A percentile compares a stretch with the other conserved stretches of the same genome.
phyloP scores from a whole-genome alignment of 306 rosid species.

The Prunus persica region Prunus_persica_NCBIv2 NC_034015.1:19209501-19210000 shows the following conservation, averaged over 20 bases:
- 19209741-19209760: slow-evolving; percentile 4
- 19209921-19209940: slow-evolving; percentile 94
- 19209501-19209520: not conserved
- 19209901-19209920: slow-evolving; percentile 89
- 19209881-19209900: slow-evolving; percentile 88
- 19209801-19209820: slow-evolving; percentile 3
- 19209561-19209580: not conserved
- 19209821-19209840: slow-evolving; percentile 21
- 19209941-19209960: slow-evolving; percentile 99
- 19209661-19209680: slow-evolving; percentile 99
- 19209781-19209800: not conserved
- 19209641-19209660: slow-evolving; percentile 96
- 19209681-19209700: slow-evolving; percentile 95
- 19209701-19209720: slow-evolving; percentile 83
- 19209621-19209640: slow-evolving; percentile 42
- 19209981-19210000: not conserved
- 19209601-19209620: not conserved
- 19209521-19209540: not conserved
- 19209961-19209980: slow-evolving; percentile 42
- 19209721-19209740: slow-evolving; percentile 13
- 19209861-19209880: slow-evolving; percentile 91
- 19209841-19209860: slow-evolving; percentile 83
- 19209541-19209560: not conserved
- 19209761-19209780: slow-evolving; percentile 3
- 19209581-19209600: not conserved